Evolutionary conservation across 441 rosid genomes (phyloP).

Genomic region (Dalechampia spathulata): DNA sequence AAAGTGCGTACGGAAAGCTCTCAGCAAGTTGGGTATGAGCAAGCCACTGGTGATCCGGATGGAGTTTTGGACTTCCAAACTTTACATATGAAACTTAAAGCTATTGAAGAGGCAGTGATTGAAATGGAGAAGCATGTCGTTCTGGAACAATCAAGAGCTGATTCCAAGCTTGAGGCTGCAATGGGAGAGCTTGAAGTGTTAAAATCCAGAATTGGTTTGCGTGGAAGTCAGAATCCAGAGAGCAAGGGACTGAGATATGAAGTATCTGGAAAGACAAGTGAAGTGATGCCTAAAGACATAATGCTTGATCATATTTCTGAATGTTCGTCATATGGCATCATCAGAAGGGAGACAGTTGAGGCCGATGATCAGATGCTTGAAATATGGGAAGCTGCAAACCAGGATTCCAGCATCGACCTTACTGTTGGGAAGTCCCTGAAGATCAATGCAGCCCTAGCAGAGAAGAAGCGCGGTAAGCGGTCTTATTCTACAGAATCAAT

Average conservation of each 20-base stretch:
- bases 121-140: constrained; percentile 50
- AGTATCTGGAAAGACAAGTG: constrained; percentile 41
- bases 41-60: constrained; percentile 14
- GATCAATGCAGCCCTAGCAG: constrained; percentile 10
- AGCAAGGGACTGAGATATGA: constrained; percentile 29
- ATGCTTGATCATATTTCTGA: constrained; percentile 89
- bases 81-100: constrained; percentile 48
- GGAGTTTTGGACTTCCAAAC: constrained; percentile 43
- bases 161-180: constrained; percentile 46
- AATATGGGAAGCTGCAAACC: constrained; percentile 49
- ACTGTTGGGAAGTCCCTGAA: constrained; percentile 33
- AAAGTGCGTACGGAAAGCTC: constrained; percentile 22
- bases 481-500: constrained; percentile 54
- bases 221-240: constrained; percentile 16
- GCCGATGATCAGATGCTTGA: constrained; percentile 52
- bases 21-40: constrained; percentile 26
- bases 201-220: constrained; percentile 32
- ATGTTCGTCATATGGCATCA: constrained; percentile 68
- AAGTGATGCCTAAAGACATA: constrained; percentile 82
- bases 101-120: constrained; percentile 51
- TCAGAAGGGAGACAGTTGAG: constrained; percentile 54
- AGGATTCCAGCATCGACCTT: constrained; percentile 35
- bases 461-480: constrained; percentile 24
- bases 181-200: constrained; percentile 47
- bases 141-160: constrained; percentile 36